Conservation (phyloP, 1,139 yeast genomes). For the Geotrichum carabidarum region DNA sequence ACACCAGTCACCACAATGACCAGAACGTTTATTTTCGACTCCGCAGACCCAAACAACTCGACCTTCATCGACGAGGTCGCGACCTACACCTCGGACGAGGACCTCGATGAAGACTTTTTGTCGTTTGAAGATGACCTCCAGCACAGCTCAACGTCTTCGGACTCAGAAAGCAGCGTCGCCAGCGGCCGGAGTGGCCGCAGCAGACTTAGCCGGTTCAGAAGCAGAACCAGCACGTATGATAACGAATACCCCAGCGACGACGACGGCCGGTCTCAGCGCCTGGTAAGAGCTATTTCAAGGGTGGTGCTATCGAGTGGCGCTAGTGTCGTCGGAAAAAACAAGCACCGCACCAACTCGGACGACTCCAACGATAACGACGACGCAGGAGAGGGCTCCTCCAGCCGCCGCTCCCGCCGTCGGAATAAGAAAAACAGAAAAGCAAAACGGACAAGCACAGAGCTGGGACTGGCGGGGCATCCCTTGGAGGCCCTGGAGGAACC, state of each 20-base stretch:
- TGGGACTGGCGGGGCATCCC: too few species aligned
- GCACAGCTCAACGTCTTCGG: conserved; percentile 2
- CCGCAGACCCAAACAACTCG: conserved; percentile 15
- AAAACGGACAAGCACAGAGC: neutral
- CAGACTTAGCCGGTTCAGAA: conserved; percentile 7
- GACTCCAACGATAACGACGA: conserved; percentile 1
- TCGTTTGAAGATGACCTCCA: conserved; percentile 17
- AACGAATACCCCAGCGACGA: conserved; percentile 3
- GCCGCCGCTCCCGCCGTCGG: neutral
- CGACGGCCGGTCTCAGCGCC: conserved; percentile 12
- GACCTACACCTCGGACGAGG: conserved; percentile 7
- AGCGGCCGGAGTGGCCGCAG: neutral
- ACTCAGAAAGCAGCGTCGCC: neutral
- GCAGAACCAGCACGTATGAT: neutral
- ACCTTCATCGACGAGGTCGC: conserved; percentile 9
- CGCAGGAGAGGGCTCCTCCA: neutral
- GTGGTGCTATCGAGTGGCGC: conserved; percentile 11
- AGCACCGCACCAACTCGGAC: neutral
- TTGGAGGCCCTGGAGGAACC: neutral
- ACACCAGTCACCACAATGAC: neutral
- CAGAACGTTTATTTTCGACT: conserved; percentile 16
- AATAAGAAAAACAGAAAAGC: neutral
- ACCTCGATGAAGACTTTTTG: conserved; percentile 12
- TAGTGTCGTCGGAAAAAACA: neutral
- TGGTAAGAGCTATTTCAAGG: conserved; percentile 14